phyloP scores from a whole-genome alignment of 116 monocot species.

The Trichopus zeylanicus region DNA sequence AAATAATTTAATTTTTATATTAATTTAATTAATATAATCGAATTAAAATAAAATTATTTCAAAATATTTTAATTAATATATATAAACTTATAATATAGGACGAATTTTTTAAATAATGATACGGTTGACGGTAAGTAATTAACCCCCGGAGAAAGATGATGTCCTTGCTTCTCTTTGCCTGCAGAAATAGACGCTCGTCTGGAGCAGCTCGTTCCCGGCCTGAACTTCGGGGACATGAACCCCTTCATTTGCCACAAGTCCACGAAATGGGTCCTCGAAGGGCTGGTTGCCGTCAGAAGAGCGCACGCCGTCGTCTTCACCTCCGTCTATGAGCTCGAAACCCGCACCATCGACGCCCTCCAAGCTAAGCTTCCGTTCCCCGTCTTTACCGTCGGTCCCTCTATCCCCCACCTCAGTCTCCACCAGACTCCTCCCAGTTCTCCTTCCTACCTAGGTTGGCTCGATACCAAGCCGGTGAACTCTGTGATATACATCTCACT shows the following conservation, averaged over 20 bases:
- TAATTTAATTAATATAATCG: no score
- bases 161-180: no score
- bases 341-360: constrained; percentile 12
- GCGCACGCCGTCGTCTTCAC: constrained; percentile 43
- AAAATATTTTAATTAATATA: no score
- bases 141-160: no score
- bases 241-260: not conserved
- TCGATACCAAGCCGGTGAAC: constrained; percentile 31
- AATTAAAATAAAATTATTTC: no score
- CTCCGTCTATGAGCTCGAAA: constrained; percentile 45
- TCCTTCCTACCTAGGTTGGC: constrained; percentile 36
- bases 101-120: no score
- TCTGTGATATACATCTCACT: constrained; percentile 69
- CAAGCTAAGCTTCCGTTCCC: constrained; percentile 15
- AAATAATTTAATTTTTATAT: no score
- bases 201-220: no score
- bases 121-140: no score
- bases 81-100: no score
- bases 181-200: no score
- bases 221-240: constrained; percentile 3
- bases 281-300: constrained; percentile 3
- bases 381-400: constrained; percentile 53
- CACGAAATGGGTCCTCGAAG: not conserved
- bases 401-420: constrained; percentile 36
- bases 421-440: not conserved